Evolutionary conservation across 1,284 basidiomycete species (phyloP).

Genomic region (Blastosporella zonata): DNA sequence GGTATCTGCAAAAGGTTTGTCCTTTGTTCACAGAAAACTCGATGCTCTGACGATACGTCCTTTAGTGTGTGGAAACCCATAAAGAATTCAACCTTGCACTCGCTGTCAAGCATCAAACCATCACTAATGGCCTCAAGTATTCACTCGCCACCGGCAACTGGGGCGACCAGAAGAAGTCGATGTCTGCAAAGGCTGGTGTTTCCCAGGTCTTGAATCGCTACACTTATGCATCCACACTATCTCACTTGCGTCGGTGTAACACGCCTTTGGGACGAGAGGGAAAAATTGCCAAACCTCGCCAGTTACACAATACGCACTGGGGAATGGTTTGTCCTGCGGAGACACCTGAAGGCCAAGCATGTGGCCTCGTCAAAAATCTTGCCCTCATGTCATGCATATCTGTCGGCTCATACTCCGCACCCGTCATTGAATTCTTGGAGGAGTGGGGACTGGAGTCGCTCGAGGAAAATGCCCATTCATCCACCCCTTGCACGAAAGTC

Average conservation of each 20-base stretch:
- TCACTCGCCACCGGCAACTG: slow-evolving; percentile 99
- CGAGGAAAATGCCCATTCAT: slow-evolving; percentile 86
- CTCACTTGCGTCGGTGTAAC: slow-evolving; percentile 97
- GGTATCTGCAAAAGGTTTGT: slow-evolving; percentile 91
- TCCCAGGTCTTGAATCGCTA: slow-evolving; percentile 99
- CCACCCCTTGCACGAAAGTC: slow-evolving; percentile 88
- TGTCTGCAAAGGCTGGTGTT: slow-evolving; percentile 97
- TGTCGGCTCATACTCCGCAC: slow-evolving; percentile 93
- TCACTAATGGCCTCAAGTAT: slow-evolving; percentile 98
- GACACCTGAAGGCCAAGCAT: slow-evolving; percentile 99
- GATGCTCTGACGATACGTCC: slow-evolving; percentile 16
- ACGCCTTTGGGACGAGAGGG: slow-evolving; percentile 98
- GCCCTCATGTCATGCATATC: slow-evolving; percentile 98
- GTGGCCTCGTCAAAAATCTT: slow-evolving; percentile 98
- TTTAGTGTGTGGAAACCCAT: slow-evolving; percentile 92
- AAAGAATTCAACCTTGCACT: slow-evolving; percentile 93
- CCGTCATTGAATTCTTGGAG: slow-evolving; percentile 97
- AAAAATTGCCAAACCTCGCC: slow-evolving; percentile 99
- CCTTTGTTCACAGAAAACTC: not conserved
- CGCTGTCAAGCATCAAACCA: slow-evolving; percentile 95
- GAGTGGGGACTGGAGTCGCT: slow-evolving; percentile 96
- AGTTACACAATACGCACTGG: slow-evolving; percentile 99
- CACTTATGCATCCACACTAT: slow-evolving; percentile 97
- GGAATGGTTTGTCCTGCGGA: slow-evolving; percentile 99
- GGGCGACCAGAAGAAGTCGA: slow-evolving; percentile 99